Evolutionary conservation across 1,284 basidiomycete species (phyloP).

Genomic region (Waitea zeae): DNA sequence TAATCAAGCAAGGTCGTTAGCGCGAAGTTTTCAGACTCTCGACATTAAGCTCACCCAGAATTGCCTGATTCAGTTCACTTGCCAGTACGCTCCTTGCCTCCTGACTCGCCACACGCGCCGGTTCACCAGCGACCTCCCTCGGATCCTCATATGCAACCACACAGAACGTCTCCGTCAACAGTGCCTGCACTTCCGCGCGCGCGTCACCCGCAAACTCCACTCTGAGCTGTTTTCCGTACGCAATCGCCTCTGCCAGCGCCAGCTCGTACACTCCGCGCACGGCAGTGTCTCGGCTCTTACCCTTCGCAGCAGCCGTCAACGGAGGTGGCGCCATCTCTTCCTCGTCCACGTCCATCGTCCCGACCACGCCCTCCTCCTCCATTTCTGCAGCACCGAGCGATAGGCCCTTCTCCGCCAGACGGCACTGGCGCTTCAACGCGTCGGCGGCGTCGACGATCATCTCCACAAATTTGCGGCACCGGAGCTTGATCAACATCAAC

Average conservation of each 20-base stretch:
- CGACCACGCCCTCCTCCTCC: constrained; percentile 12
- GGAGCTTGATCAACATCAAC: constrained; percentile 55
- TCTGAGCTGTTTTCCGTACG: constrained; percentile 52
- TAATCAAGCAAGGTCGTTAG: constrained; percentile 5
- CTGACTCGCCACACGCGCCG: constrained; percentile 47
- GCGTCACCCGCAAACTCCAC: constrained; percentile 45
- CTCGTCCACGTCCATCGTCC: constrained; percentile 28
- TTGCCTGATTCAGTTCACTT: constrained; percentile 63
- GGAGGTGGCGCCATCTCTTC: constrained; percentile 10
- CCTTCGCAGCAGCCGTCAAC: constrained; percentile 7
- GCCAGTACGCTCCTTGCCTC: constrained; percentile 48
- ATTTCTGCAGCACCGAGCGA: constrained; percentile 10
- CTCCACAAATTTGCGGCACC: constrained; percentile 72
- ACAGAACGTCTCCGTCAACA: constrained; percentile 57
- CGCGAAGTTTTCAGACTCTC: constrained; percentile 1
- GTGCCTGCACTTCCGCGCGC: constrained; percentile 39
- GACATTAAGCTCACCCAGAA: constrained; percentile 40
- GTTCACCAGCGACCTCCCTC: constrained; percentile 38
- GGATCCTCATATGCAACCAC: constrained; percentile 69
- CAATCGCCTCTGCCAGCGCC: constrained; percentile 45
- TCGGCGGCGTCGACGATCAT: constrained; percentile 53
- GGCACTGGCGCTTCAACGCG: constrained; percentile 39
- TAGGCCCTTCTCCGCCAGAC: constrained; percentile 23
- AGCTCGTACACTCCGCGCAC: constrained; percentile 25
- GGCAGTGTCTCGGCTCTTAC: constrained; percentile 3